Evolutionary conservation across 2,329 filamentous ascomycete genomes (phyloP).

Genomic region (Tolypocladium nubicola): DNA sequence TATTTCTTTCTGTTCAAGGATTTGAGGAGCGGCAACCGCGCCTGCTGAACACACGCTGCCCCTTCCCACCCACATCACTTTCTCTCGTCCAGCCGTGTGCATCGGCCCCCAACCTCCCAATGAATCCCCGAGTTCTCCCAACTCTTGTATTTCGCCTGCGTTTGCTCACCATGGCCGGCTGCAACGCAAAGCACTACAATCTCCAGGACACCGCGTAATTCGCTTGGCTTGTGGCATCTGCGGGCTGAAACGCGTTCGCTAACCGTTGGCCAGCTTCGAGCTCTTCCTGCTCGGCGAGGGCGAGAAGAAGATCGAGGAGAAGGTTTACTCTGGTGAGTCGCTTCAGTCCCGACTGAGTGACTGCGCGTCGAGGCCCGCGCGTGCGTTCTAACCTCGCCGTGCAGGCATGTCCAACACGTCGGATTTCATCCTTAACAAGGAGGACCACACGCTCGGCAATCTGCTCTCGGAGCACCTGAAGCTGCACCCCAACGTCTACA

Average conservation of each 20-base stretch:
- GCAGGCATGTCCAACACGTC: conserved; percentile 81
- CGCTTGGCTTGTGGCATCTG: not conserved
- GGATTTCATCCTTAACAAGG: conserved; percentile 91
- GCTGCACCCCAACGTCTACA: conserved; percentile 72
- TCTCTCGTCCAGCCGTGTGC: not conserved
- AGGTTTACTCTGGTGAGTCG: conserved; percentile 76
- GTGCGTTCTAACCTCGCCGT: not conserved
- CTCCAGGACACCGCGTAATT: conserved; percentile 24
- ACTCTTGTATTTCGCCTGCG: not conserved
- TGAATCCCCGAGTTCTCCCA: not conserved
- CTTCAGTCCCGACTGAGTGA: not conserved
- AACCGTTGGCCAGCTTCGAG: conserved; percentile 59
- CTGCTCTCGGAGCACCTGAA: conserved; percentile 78
- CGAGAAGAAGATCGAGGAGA: conserved; percentile 89
- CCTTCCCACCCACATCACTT: not conserved
- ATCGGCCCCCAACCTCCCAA: not conserved
- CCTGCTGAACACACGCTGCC: not conserved
- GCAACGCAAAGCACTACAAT: conserved; percentile 29
- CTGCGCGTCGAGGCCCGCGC: not conserved
- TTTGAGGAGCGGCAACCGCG: not conserved
- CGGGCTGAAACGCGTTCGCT: conserved; percentile 6
- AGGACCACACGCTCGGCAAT: conserved; percentile 93
- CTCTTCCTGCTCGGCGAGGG: conserved; percentile 78
- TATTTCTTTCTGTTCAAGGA: not conserved
- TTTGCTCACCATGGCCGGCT: conserved; percentile 18